Conservation (phyloP, 2,329 filamentous ascomycete genomes). For the Hymenoscyphus occultus region DNA sequence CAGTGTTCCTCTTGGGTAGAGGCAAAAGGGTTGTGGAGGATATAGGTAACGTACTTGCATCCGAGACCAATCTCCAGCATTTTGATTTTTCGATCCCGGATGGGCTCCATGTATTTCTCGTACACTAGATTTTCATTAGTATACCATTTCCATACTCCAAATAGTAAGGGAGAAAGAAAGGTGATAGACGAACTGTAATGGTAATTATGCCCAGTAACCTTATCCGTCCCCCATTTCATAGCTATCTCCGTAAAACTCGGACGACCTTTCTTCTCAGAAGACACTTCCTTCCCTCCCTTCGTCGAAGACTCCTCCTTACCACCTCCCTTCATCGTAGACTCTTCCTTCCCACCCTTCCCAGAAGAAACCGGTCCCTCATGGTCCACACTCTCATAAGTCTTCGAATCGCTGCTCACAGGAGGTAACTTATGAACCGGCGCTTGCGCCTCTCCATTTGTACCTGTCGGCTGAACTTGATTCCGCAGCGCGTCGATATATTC, state of each 20-base stretch:
- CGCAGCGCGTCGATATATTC: neutral
- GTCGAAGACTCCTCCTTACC: too few species aligned
- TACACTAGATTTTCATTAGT: slow-evolving; percentile 6
- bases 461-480: too few species aligned
- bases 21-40: neutral
- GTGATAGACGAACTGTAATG: neutral
- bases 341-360: neutral
- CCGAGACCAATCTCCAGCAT: slow-evolving; percentile 10
- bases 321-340: too few species aligned
- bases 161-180: too few species aligned
- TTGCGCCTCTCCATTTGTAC: too few species aligned
- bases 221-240: neutral
- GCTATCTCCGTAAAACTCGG: neutral
- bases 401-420: neutral
- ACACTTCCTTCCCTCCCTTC: too few species aligned
- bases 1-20: neutral
- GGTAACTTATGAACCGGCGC: too few species aligned
- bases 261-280: too few species aligned
- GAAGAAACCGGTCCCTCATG: neutral
- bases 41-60: neutral
- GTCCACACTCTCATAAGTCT: too few species aligned
- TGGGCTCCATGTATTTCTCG: slow-evolving; percentile 11
- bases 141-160: too few species aligned
- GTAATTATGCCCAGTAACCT: neutral
- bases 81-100: slow-evolving; percentile 4